These are phyloP conservation scores for Psilocybe mexicana DNA, from an alignment of 1,284 basidiomycete genomes.

Conservation along the genomic window DNA sequence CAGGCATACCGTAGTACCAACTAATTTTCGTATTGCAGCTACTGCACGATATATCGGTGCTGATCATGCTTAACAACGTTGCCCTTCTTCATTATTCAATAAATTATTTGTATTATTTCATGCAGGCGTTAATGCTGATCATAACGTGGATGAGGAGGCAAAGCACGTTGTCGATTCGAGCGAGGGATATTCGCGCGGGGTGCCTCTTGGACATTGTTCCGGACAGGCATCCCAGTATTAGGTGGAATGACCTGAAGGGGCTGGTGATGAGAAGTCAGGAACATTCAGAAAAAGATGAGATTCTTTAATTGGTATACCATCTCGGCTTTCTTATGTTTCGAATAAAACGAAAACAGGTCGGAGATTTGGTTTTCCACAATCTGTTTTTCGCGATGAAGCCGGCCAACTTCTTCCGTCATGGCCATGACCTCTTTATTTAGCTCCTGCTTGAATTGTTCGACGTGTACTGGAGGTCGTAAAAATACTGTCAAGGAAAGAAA, in stretches of 20 bases:
- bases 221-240: constrained; percentile 9
- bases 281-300: background rate
- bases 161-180: constrained; percentile 21
- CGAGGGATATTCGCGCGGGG: constrained; percentile 22
- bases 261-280: constrained; percentile 1
- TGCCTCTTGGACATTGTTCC: constrained; percentile 5
- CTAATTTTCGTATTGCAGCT: constrained; percentile 50
- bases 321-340: constrained; percentile 58
- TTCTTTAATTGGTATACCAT: constrained; percentile 20
- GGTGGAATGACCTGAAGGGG: constrained; percentile 16
- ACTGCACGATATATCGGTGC: constrained; percentile 44
- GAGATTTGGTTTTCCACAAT: constrained; percentile 73
- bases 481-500: background rate
- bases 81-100: background rate
- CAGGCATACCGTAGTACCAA: constrained; percentile 50
- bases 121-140: constrained; percentile 2
- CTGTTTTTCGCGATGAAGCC: constrained; percentile 72
- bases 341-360: constrained; percentile 71
- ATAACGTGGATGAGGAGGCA: constrained; percentile 20
- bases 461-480: constrained; percentile 57
- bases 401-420: constrained; percentile 75
- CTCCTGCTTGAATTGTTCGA: constrained; percentile 83
- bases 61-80: constrained; percentile 13
- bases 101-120: background rate
- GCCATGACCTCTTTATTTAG: constrained; percentile 70